Conservation (phyloP, 2,329 filamentous ascomycete species). For the Trematosphaeria pertusa region DNA sequence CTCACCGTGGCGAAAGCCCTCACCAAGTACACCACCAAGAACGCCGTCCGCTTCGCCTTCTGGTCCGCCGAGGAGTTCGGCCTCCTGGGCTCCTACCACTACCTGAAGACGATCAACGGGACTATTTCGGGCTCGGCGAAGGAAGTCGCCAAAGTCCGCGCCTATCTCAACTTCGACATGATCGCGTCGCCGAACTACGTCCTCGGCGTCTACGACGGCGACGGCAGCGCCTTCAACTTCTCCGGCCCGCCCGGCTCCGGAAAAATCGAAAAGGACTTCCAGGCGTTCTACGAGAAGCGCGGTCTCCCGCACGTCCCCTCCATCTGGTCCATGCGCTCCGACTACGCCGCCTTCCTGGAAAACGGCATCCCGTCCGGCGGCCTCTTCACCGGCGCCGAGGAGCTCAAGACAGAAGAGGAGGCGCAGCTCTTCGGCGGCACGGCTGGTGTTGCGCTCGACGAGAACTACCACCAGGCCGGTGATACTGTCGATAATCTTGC, state of each 20-base stretch:
- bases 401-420: slow-evolving; percentile 48
- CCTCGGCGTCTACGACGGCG: slow-evolving; percentile 49
- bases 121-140: slow-evolving; percentile 34
- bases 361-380: slow-evolving; percentile 50
- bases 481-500: slow-evolving; percentile 47
- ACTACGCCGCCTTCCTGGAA: slow-evolving; percentile 51
- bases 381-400: slow-evolving; percentile 51
- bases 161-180: slow-evolving; percentile 55
- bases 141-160: slow-evolving; percentile 47
- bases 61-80: slow-evolving; percentile 52
- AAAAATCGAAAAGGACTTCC: slow-evolving; percentile 45
- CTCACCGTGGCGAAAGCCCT: slow-evolving; percentile 49
- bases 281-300: slow-evolving; percentile 44
- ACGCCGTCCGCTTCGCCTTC: slow-evolving; percentile 51
- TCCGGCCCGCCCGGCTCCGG: slow-evolving; percentile 44
- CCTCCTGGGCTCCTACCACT: slow-evolving; percentile 48
- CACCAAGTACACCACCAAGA: slow-evolving; percentile 48
- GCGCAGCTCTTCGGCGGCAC: slow-evolving; percentile 45
- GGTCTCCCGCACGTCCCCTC: slow-evolving; percentile 42
- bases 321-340: slow-evolving; percentile 47
- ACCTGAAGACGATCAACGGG: slow-evolving; percentile 46
- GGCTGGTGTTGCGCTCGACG: slow-evolving; percentile 46
- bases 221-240: slow-evolving; percentile 47
- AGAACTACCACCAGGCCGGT: slow-evolving; percentile 48
- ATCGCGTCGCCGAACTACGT: slow-evolving; percentile 50